A percentile compares a stretch with the other conserved stretches of the same genome.
phyloP scores from a whole-genome alignment of 768 basidiomycete species.

The Sutorius australiensis region DNA sequence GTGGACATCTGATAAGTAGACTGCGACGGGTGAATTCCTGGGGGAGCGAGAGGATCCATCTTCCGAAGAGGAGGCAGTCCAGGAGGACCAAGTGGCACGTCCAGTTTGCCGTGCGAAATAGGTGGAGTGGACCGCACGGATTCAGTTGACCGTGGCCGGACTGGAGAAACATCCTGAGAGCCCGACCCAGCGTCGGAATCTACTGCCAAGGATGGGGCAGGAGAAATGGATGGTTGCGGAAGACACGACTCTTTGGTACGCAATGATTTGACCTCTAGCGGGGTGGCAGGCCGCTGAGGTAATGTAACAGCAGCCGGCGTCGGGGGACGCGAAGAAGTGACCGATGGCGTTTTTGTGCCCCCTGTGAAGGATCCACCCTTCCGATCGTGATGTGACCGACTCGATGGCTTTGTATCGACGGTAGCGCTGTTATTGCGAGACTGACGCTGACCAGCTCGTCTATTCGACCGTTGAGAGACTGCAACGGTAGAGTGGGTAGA shows the following conservation, averaged over 20 bases:
- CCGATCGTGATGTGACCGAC: slow-evolving; percentile 41
- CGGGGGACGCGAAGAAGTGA: slow-evolving; percentile 53
- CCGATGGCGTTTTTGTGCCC: slow-evolving; percentile 43
- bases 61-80: slow-evolving; percentile 45
- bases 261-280: slow-evolving; percentile 39
- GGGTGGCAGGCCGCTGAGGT: slow-evolving; percentile 43
- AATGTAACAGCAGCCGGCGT: slow-evolving; percentile 43
- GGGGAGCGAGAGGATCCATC: slow-evolving; percentile 48
- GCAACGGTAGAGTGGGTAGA: slow-evolving; percentile 19
- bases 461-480: slow-evolving; percentile 36
- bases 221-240: slow-evolving; percentile 35
- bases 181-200: slow-evolving; percentile 48
- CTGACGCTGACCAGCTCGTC: slow-evolving; percentile 48
- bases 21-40: slow-evolving; percentile 39
- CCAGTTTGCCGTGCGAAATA: slow-evolving; percentile 49
- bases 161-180: slow-evolving; percentile 42
- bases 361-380: slow-evolving; percentile 35
- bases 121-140: slow-evolving; percentile 35
- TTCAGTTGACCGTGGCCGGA: slow-evolving; percentile 40
- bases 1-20: slow-evolving; percentile 80
- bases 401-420: slow-evolving; percentile 33
- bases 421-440: slow-evolving; percentile 37
- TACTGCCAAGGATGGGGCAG: slow-evolving; percentile 46
- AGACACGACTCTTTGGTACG: slow-evolving; percentile 41
- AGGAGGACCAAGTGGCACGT: slow-evolving; percentile 56